Evolutionary conservation across 768 basidiomycete genomes (phyloP).

Genomic region (Amanita phalloides): DNA sequence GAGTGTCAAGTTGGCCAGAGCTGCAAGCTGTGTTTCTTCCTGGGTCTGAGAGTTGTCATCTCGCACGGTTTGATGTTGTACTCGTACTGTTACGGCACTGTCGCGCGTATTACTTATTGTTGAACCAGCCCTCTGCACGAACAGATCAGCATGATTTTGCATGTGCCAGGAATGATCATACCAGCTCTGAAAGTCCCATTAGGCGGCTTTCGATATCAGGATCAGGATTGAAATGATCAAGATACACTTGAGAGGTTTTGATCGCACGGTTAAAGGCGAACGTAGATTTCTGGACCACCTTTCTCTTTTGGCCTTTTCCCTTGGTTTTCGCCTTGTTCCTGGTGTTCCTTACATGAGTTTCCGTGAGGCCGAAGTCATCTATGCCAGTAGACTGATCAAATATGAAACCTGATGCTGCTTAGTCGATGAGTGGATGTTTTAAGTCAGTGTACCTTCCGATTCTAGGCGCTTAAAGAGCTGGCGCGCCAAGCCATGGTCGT

Average conservation of each 20-base stretch:
- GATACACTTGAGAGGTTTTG: slow-evolving; percentile 35
- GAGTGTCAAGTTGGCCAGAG: slow-evolving; percentile 15
- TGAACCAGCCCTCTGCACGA: slow-evolving; percentile 11
- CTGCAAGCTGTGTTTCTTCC: slow-evolving; percentile 18
- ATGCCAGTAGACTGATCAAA: slow-evolving; percentile 33
- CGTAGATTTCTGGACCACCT: slow-evolving; percentile 42
- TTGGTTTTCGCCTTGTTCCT: slow-evolving; percentile 27
- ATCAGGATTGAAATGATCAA: slow-evolving; percentile 61
- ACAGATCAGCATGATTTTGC: slow-evolving; percentile 3
- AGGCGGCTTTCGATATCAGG: slow-evolving; percentile 47
- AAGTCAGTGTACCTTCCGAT: slow-evolving; percentile 40
- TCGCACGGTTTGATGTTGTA: neutral
- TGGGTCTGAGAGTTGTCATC: slow-evolving; percentile 25
- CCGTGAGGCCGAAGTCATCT: slow-evolving; percentile 38
- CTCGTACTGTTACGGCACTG: slow-evolving; percentile 6
- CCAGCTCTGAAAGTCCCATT: slow-evolving; percentile 50
- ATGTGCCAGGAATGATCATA: slow-evolving; percentile 14
- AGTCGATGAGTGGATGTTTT: neutral
- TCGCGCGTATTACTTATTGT: slow-evolving; percentile 7
- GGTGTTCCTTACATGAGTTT: slow-evolving; percentile 27
- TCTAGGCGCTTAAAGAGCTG: slow-evolving; percentile 63
- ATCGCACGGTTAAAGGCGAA: slow-evolving; percentile 47
- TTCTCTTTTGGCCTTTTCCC: slow-evolving; percentile 31
- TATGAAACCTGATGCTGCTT: slow-evolving; percentile 43
- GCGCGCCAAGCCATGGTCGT: slow-evolving; percentile 39